Base-by-base conservation (phyloP, 1,139 yeast genomes). In the Saccharomycopsis phalli region DNA sequence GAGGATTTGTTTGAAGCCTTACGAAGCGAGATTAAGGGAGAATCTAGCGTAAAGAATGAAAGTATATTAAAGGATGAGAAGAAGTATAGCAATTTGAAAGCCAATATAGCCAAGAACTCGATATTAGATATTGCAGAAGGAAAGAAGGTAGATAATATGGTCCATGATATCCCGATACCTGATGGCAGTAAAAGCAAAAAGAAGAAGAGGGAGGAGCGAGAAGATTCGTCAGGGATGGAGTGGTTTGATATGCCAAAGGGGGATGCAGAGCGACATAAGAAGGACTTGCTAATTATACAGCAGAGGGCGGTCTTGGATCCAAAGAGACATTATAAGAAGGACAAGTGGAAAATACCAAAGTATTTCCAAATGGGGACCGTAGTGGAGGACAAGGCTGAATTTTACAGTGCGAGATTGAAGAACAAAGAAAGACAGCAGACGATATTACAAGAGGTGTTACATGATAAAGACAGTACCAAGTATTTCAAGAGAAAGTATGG, bases 231-330 rank as follows among this genome's bases (percentile, higher is more conserved):
- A 3, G 81, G 80, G 1, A 59, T 63, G 28, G 66, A 77, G 48
- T 91, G 97, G 97, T 91, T 87, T 57, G 69, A 78, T 46, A 71
- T 91, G 74, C 83, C 84, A 34, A 79, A 76, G 49, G 47, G 46
- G 2, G 36, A 44, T 19, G 79, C 83, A 2, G 95, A 84, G 51
- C 45, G 53, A 19, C 71, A 70, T 36, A 82, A 81, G 54, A 69
- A 95, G 46, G 97, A 91, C 58, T 59, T 93, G 52, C 68, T 76
- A 55, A 63, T 91, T 25, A 68, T 91, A 44, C 80, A 84, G 54
- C 84, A 88, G 65, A 76, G 98, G 61, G 79, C 81, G 48, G 95
- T 91, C 16, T 69, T 91, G 49, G 98, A 91, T 56, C 97, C 97
- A 4, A 91, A 91, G 61, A 74, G 97, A 53, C 95, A 87, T 61